phyloP scores from a whole-genome alignment of 495 filamentous ascomycete genomes.

The Neurospora sp. region DNA sequence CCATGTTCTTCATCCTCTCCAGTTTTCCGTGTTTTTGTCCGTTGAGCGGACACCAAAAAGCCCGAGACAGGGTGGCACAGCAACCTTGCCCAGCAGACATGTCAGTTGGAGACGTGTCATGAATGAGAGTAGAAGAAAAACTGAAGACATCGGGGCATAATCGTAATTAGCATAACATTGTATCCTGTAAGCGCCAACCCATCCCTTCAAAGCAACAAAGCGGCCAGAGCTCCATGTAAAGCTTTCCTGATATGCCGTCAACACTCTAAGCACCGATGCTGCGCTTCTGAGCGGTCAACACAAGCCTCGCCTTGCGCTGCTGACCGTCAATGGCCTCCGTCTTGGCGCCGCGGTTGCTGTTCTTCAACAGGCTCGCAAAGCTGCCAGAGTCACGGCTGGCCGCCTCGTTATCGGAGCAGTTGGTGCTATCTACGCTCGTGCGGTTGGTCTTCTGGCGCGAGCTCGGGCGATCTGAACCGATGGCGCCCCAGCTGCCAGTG shows the following conservation, averaged over 20 bases:
- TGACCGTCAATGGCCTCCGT: constrained; percentile 43
- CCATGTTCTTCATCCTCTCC: not conserved
- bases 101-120: not conserved
- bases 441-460: constrained; percentile 50
- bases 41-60: not conserved
- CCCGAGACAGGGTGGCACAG: not conserved
- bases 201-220: not conserved
- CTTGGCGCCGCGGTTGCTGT: constrained; percentile 34
- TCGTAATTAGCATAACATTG: constrained; percentile 28
- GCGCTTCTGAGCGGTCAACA: constrained; percentile 85
- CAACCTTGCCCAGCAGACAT: not conserved
- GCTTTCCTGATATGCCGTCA: not conserved
- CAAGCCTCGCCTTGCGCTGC: constrained; percentile 76
- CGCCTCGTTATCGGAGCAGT: constrained; percentile 36
- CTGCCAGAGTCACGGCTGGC: constrained; percentile 23
- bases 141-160: constrained; percentile 19
- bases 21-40: not conserved
- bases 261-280: constrained; percentile 35
- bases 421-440: constrained; percentile 52
- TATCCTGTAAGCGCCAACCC: constrained; percentile 5
- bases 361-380: constrained; percentile 51
- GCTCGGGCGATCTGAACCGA: constrained; percentile 66
- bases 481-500: constrained; percentile 60
- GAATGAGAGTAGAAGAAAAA: constrained; percentile 5
- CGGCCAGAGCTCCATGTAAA: not conserved